Percentiles rank a stretch among this genome's conserved stretches.
Conservation (phyloP, 768 basidiomycete genomes). For the Boletus rufocinnamomeus region DNA sequence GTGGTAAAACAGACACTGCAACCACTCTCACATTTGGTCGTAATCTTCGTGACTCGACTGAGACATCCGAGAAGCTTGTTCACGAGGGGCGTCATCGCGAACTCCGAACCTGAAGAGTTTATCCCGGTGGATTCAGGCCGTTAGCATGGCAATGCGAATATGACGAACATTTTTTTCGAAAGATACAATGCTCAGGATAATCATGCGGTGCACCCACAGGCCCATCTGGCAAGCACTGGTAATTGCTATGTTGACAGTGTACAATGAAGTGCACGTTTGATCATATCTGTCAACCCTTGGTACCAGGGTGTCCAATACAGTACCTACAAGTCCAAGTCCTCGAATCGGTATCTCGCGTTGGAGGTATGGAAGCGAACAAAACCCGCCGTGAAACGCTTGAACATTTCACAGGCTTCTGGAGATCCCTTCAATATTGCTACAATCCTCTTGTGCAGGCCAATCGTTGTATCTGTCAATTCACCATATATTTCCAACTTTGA, state of each 20-base stretch:
- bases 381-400: constrained; percentile 18
- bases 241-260: neutral
- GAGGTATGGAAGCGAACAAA: constrained; percentile 34
- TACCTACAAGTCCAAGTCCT: constrained; percentile 18
- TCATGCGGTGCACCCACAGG: too few relatives aligned
- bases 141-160: neutral
- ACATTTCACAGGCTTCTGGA: constrained; percentile 19
- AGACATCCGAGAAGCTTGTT: neutral
- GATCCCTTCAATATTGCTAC: constrained; percentile 26
- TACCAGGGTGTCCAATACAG: neutral
- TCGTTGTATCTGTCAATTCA: constrained; percentile 28
- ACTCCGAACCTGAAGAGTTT: neutral
- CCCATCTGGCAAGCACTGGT: neutral
- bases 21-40: neutral
- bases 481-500: constrained; percentile 31
- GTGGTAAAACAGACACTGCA: neutral
- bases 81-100: too few relatives aligned
- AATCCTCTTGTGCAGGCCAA: constrained; percentile 24
- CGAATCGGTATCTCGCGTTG: constrained; percentile 24
- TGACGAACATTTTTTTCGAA: too few relatives aligned
- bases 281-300: neutral
- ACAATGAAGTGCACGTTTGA: too few relatives aligned
- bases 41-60: neutral
- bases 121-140: neutral
- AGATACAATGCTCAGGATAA: too few relatives aligned